Base-by-base conservation (phyloP, 257 asterid species). In the Cruciata laevipes region DNA sequence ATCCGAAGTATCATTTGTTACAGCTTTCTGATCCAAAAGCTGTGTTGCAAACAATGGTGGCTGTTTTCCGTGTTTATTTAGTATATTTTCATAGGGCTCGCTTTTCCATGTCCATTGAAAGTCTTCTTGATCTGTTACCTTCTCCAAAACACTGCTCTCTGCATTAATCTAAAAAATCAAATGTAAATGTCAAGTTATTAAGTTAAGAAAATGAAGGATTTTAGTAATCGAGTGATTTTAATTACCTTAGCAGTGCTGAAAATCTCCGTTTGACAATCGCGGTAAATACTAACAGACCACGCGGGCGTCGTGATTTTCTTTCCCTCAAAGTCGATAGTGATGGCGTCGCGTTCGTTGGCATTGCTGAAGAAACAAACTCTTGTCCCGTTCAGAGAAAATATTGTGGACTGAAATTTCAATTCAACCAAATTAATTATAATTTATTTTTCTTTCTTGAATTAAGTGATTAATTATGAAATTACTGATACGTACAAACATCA, bases 271-370 rank as follows among this genome's bases (percentile, higher is more conserved):
- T 8, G 10, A 58, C 89, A 84, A 21, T 84, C 84, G 16, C 75
- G 79, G n/a, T 75, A 72, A 47, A 84, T 79, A 69, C 86, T 77
- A n/a, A 75, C 80, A 1, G 86, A 81, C 89, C 89, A 81, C 58
- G 89, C 68, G 0, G 84, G 86, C 13, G 71, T 30, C 0, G 66
- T 70, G 30, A 74, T 79, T 0, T 25, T 32, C 14, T 10, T 68
- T 57, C 80, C 86, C 75, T 81, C 86, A 42, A 79, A 83, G 23
- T 27, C 30, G 53, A 83, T 30, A 8, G 68, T 38, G 21, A 65
- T 20, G 4, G 65, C 81, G 3, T 74, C 64, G 1, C 18, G 30
- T 3, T 58, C 27, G 30, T 80, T 69, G 51, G 78, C 73, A 67
- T 83, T 83, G n/a, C 75, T 81, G 16, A 83, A 71, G 69, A 83